A percentile compares a stretch with the other conserved stretches of the same genome.
These are phyloP conservation scores for Coemansia sp. DNA, from an alignment of 192 early-diverging fungal species.

Conservation along the genomic window DNA sequence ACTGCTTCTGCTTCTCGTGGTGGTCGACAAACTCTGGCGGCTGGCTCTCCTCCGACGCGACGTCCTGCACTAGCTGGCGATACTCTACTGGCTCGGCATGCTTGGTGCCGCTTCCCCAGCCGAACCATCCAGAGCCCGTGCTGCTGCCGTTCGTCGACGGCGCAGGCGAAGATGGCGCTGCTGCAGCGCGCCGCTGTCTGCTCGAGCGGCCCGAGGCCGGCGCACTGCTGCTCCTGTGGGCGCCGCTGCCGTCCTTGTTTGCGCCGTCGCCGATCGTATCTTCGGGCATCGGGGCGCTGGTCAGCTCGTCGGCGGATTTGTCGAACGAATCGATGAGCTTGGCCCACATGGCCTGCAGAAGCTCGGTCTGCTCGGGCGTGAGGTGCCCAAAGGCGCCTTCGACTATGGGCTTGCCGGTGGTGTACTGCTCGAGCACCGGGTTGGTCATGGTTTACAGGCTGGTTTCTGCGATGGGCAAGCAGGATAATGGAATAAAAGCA, in stretches of 20 bases:
- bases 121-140: constrained; percentile 27
- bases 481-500: too few relatives aligned
- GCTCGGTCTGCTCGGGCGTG: constrained; percentile 40
- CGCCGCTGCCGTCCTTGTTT: neutral
- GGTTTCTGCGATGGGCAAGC: too few relatives aligned
- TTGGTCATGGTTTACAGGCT: constrained; percentile 31
- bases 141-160: too few relatives aligned
- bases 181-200: constrained; percentile 4
- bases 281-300: constrained; percentile 4
- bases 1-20: constrained; percentile 7
- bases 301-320: constrained; percentile 13
- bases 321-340: constrained; percentile 45
- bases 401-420: constrained; percentile 30
- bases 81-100: constrained; percentile 9
- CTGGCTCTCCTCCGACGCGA: constrained; percentile 17
- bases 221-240: constrained; percentile 24
- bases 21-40: constrained; percentile 17
- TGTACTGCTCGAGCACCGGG: constrained; percentile 43
- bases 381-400: constrained; percentile 55
- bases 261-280: neutral
- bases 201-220: constrained; percentile 2
- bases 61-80: constrained; percentile 31
- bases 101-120: constrained; percentile 29
- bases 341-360: constrained; percentile 55
- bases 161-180: constrained; percentile 4